Percentiles rank a stretch among this genome's conserved stretches.
These are phyloP conservation scores for Gossypium raimondii DNA, from an alignment of 345 rosid genomes.

Conservation along the genomic window DNA sequence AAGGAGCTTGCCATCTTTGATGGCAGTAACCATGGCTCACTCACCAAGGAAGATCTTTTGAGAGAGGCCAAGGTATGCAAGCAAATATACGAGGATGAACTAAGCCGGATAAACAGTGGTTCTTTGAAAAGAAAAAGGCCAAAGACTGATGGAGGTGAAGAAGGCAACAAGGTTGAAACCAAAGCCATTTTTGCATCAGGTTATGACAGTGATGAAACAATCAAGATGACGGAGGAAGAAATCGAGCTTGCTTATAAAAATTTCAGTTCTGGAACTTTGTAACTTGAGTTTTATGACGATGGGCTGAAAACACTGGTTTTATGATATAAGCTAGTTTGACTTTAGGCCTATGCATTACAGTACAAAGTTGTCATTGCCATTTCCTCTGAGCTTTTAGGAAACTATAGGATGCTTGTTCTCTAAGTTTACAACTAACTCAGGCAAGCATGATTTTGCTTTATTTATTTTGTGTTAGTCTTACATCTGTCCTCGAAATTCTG, in stretches of 20 bases:
- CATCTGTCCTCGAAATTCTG: too few species aligned
- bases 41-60: slow-evolving; percentile 46
- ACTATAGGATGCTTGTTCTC: neutral
- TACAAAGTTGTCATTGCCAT: neutral
- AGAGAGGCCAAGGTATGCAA: slow-evolving; percentile 55
- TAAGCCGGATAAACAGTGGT: slow-evolving; percentile 22
- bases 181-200: slow-evolving; percentile 22
- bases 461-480: too few species aligned
- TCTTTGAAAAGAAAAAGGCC: slow-evolving; percentile 22
- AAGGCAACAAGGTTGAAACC: slow-evolving; percentile 13
- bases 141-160: slow-evolving; percentile 21
- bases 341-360: neutral
- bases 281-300: neutral
- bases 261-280: slow-evolving; percentile 31
- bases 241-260: slow-evolving; percentile 48
- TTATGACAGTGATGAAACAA: slow-evolving; percentile 78
- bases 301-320: neutral
- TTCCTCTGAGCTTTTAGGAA: neutral
- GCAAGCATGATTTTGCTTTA: too few species aligned
- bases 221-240: slow-evolving; percentile 94
- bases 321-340: neutral
- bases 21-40: slow-evolving; percentile 26
- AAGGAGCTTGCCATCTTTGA: slow-evolving; percentile 62
- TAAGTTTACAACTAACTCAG: neutral
- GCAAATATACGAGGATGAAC: slow-evolving; percentile 52